Evolutionary conservation across 129 eudicot genomes (phyloP).

Genomic region (Scalesia atractyloides): DNA sequence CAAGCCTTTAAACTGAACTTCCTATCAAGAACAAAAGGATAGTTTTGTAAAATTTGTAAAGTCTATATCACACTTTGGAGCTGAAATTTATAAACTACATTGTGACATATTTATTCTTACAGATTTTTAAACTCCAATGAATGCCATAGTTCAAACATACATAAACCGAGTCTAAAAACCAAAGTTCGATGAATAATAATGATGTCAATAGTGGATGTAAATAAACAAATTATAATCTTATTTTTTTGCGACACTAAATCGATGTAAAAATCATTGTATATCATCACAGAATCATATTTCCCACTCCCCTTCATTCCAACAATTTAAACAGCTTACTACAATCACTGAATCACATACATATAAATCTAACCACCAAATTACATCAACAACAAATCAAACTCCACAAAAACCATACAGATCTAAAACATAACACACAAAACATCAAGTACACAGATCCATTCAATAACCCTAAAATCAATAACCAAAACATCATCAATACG

Average conservation of each 20-base stretch:
- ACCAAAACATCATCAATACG: background rate
- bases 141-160: background rate
- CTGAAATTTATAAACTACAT: background rate
- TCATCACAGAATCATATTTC: background rate
- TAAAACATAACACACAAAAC: constrained; percentile 3
- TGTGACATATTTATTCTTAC: background rate
- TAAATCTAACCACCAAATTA: background rate
- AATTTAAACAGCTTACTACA: background rate
- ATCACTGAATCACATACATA: background rate
- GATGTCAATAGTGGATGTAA: background rate
- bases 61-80: background rate
- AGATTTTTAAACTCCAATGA: background rate
- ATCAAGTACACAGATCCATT: constrained; percentile 8
- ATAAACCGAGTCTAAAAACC: background rate
- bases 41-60: background rate
- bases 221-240: background rate
- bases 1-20: too few relatives aligned
- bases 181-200: background rate
- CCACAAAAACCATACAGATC: constrained; percentile 20
- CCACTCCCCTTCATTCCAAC: constrained; percentile 1
- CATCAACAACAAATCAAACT: constrained; percentile 14
- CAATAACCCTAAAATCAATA: constrained; percentile 1
- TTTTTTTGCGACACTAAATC: background rate
- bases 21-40: background rate
- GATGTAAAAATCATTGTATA: background rate